Evolutionary conservation across 305 asterid species (phyloP).

Genomic region (Fraxinus baroniana): DNA sequence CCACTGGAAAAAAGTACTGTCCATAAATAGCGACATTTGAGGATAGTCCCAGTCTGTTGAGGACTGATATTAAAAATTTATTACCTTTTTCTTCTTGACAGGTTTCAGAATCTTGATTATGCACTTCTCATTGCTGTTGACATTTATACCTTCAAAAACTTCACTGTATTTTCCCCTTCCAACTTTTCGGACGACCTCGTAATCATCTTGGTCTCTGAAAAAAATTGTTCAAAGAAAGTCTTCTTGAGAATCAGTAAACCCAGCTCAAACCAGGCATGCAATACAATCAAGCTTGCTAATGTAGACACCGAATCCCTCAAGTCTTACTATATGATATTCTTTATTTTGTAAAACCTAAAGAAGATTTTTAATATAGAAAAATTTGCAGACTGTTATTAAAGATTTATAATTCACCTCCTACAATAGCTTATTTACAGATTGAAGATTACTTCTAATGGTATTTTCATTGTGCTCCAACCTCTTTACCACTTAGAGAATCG

Average conservation of each 20-base stretch:
- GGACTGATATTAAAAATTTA: neutral
- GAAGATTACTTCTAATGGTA: neutral
- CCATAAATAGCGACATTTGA: slow-evolving; percentile 4
- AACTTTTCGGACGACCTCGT: slow-evolving; percentile 89
- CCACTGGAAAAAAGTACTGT: neutral
- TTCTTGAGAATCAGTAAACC: slow-evolving; percentile 13
- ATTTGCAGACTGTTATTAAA: neutral
- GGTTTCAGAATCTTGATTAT: slow-evolving; percentile 87
- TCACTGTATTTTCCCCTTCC: slow-evolving; percentile 98
- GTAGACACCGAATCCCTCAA: neutral
- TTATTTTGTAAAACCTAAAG: neutral
- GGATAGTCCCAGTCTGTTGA: neutral
- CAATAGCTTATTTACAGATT: slow-evolving; percentile 11
- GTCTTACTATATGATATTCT: neutral
- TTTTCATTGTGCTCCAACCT: neutral
- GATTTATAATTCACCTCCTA: slow-evolving; percentile 5
- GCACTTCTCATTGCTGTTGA: slow-evolving; percentile 71
- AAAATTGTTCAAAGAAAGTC: slow-evolving; percentile 16
- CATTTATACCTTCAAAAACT: slow-evolving; percentile 88
- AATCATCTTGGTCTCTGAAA: slow-evolving; percentile 85
- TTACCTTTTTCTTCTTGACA: slow-evolving; percentile 89
- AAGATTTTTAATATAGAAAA: neutral
- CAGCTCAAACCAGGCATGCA: slow-evolving; percentile 7
- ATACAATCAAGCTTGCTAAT: neutral
- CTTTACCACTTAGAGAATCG: neutral